phyloP scores from a whole-genome alignment of 169 alveolate species.

The Ichthyophthirius multifiliis region DNA sequence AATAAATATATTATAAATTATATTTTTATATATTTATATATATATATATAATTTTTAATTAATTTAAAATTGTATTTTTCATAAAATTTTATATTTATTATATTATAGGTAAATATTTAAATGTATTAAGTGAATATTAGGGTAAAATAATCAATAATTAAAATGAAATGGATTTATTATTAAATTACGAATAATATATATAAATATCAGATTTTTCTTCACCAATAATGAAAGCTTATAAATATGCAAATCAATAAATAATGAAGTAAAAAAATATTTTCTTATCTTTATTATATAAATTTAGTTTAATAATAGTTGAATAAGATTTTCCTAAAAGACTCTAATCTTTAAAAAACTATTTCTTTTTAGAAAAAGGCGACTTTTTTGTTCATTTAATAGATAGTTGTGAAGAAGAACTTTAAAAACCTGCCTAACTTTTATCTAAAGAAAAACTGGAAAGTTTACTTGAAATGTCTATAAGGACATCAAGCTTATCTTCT shows the following conservation, averaged over 20 bases:
- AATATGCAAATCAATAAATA: conserved; percentile 53
- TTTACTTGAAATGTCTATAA: conserved; percentile 52
- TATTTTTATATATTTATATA: no score
- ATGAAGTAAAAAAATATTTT: not conserved
- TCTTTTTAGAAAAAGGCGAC: conserved; percentile 64
- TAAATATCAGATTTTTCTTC: conserved; percentile 44
- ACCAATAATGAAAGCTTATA: conserved; percentile 57
- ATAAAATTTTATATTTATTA: no score
- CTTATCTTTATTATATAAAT: not conserved
- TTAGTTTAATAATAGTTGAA: conserved; percentile 41
- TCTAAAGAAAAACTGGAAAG: conserved; percentile 52
- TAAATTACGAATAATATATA: conserved; percentile 34
- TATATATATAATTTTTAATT: no score
- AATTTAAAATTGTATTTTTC: no score
- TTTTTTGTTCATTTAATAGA: conserved; percentile 61
- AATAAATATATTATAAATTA: no score
- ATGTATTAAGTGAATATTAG: not conserved
- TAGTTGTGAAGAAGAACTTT: conserved; percentile 48
- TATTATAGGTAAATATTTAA: not conserved
- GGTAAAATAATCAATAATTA: conserved; percentile 67
- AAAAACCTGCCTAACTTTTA: conserved; percentile 20
- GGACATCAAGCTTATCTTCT: conserved; percentile 48
- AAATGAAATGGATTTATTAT: conserved; percentile 39
- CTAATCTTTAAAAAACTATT: conserved; percentile 56
- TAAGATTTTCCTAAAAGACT: conserved; percentile 39